These are phyloP conservation scores for Pulveroboletus sp. DNA, from an alignment of 768 basidiomycete species.

Conservation along the genomic window DNA sequence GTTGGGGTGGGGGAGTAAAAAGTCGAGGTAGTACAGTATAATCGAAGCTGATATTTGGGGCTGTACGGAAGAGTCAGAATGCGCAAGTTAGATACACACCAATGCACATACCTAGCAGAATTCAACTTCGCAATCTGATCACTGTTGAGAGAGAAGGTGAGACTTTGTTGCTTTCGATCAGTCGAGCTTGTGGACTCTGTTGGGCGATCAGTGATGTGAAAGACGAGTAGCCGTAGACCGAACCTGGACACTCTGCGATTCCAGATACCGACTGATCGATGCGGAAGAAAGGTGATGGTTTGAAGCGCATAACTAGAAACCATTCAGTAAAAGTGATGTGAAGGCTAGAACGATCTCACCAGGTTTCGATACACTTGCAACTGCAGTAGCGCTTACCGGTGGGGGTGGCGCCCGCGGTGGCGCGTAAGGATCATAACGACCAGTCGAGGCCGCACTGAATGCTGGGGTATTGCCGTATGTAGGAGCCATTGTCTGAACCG, in stretches of 20 bases:
- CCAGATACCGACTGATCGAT: constrained; percentile 62
- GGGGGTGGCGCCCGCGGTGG: constrained; percentile 47
- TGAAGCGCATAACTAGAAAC: constrained; percentile 64
- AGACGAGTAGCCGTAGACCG: constrained; percentile 8
- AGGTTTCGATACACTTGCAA: constrained; percentile 25
- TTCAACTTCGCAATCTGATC: constrained; percentile 63
- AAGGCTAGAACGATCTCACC: constrained; percentile 22
- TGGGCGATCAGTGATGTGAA: constrained; percentile 4
- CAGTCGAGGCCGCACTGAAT: constrained; percentile 29
- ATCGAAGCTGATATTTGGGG: constrained; percentile 70
- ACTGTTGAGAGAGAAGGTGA: constrained; percentile 60
- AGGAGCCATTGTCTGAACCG: constrained; percentile 19
- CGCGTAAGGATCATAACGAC: constrained; percentile 65
- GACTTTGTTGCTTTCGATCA: constrained; percentile 64
- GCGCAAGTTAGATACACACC: neutral
- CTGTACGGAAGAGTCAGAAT: constrained; percentile 36
- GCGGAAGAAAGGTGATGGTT: constrained; percentile 72
- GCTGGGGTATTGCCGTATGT: constrained; percentile 20
- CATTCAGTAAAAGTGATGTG: constrained; percentile 10
- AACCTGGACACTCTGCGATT: constrained; percentile 78
- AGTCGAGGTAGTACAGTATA: constrained; percentile 85
- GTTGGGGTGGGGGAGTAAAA: constrained; percentile 53
- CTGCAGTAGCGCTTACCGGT: constrained; percentile 36
- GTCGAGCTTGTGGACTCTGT: constrained; percentile 74
- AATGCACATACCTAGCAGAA: constrained; percentile 45